A percentile compares a stretch with the other conserved stretches of the same genome.
Conservation (phyloP, 2,329 filamentous ascomycete genomes). For the Aspergillus sp. region DNA sequence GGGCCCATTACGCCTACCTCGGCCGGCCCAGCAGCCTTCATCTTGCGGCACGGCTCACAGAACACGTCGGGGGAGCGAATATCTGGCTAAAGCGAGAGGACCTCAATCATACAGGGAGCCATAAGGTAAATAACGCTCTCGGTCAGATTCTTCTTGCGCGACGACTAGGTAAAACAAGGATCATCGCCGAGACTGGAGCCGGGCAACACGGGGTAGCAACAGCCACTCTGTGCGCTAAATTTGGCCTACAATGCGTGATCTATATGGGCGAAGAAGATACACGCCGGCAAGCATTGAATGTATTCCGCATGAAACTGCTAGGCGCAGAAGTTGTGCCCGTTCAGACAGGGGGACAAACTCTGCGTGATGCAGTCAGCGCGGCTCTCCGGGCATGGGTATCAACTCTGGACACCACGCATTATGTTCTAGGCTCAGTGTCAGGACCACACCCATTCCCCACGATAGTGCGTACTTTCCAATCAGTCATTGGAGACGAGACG, state of each 20-base stretch:
- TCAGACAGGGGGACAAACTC: no score
- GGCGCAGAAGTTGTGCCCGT: slow-evolving; percentile 52
- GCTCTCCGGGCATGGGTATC: slow-evolving; percentile 70
- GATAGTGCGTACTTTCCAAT: slow-evolving; percentile 84
- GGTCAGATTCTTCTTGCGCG: slow-evolving; percentile 88
- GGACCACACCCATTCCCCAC: slow-evolving; percentile 89
- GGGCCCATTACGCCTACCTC: slow-evolving; percentile 91
- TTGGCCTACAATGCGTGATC: slow-evolving; percentile 93
- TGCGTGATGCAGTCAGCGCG: no score
- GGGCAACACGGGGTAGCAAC: slow-evolving; percentile 96
- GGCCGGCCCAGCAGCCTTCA: slow-evolving; percentile 87
- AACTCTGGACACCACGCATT: slow-evolving; percentile 81
- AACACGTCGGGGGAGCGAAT: slow-evolving; percentile 82
- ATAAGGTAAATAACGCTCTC: slow-evolving; percentile 98
- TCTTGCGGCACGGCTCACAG: slow-evolving; percentile 77
- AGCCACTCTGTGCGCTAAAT: slow-evolving; percentile 93
- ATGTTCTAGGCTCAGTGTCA: slow-evolving; percentile 82
- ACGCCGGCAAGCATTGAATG: slow-evolving; percentile 80
- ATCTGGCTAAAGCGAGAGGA: slow-evolving; percentile 98
- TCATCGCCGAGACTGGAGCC: slow-evolving; percentile 94
- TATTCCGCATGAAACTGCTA: slow-evolving; percentile 81
- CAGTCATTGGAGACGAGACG: slow-evolving; percentile 58
- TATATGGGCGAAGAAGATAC: slow-evolving; percentile 98
- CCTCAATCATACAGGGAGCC: slow-evolving; percentile 91
- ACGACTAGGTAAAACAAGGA: slow-evolving; percentile 86